These are phyloP conservation scores for Metschnikowia reukaufii DNA, from an alignment of 805 yeast species.

Conservation along the genomic window DNA sequence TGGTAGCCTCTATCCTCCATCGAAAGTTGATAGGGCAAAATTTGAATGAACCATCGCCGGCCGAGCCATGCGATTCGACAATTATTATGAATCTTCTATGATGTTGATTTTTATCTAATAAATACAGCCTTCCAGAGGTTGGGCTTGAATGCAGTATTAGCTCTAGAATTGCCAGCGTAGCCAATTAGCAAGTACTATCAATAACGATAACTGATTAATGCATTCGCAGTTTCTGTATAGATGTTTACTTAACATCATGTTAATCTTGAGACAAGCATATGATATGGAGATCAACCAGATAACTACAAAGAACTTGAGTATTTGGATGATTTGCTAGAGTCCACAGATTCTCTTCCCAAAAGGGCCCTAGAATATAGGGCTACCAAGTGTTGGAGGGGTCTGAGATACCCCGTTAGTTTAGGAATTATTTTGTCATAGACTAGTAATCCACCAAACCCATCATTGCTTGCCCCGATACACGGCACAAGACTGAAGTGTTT, in stretches of 20 bases:
- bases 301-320: constrained; percentile 19
- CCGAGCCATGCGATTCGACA: too few relatives aligned
- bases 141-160: constrained; percentile 48
- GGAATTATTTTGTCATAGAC: background rate
- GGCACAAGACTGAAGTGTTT: too few relatives aligned
- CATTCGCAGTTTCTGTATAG: constrained; percentile 45
- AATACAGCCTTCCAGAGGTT: constrained; percentile 19
- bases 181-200: constrained; percentile 48
- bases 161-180: constrained; percentile 51
- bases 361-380: background rate
- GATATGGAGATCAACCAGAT: constrained; percentile 47
- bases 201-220: constrained; percentile 51
- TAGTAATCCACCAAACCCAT: constrained; percentile 2
- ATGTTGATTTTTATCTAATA: constrained; percentile 47
- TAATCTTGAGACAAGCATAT: constrained; percentile 53
- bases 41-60: too few relatives aligned
- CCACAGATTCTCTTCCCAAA: constrained; percentile 1
- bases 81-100: constrained; percentile 46
- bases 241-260: constrained; percentile 49
- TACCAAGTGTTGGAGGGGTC: background rate
- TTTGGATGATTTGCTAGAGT: constrained; percentile 29
- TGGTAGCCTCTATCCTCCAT: constrained; percentile 2
- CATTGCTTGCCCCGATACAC: constrained; percentile 1
- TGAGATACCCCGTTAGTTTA: background rate
- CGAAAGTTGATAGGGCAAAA: too few relatives aligned